phyloP scores from a whole-genome alignment of 768 basidiomycete genomes.

The Macrocybe gigantea region DNA sequence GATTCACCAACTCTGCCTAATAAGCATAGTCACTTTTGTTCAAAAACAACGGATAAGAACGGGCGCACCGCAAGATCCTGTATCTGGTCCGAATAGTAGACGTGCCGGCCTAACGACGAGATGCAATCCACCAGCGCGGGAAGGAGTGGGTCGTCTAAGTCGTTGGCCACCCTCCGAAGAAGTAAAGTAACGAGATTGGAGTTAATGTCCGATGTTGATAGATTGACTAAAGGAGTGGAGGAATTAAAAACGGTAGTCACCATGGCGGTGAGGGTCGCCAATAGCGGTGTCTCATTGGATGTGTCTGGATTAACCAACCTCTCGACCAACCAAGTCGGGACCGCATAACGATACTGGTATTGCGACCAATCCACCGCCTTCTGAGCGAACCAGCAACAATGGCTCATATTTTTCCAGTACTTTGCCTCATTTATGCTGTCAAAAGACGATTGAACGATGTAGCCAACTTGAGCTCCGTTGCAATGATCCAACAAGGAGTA shows the following conservation, averaged over 20 bases:
- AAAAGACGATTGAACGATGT: conserved; percentile 68
- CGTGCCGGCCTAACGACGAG: conserved; percentile 79
- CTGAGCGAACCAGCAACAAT: conserved; percentile 80
- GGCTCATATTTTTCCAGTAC: conserved; percentile 62
- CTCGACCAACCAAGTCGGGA: conserved; percentile 83
- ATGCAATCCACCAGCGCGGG: conserved; percentile 70
- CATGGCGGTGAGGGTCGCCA: conserved; percentile 68
- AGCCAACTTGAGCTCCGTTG: conserved; percentile 67
- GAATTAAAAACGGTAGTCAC: conserved; percentile 79
- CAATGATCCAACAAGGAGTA: conserved; percentile 71
- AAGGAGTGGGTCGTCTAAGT: conserved; percentile 60
- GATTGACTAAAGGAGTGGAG: conserved; percentile 76
- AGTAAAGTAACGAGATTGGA: conserved; percentile 72
- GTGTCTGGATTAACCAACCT: conserved; percentile 60
- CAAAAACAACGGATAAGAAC: conserved; percentile 1
- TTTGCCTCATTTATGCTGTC: conserved; percentile 56
- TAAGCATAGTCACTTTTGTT: conserved; percentile 1
- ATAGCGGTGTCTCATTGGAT: conserved; percentile 38
- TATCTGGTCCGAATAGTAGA: conserved; percentile 95
- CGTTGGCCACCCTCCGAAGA: conserved; percentile 59
- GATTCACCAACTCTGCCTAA: conserved; percentile 70
- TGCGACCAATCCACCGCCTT: conserved; percentile 83
- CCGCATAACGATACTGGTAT: conserved; percentile 89
- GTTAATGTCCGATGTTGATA: conserved; percentile 87
- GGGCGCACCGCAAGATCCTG: conserved; percentile 71